Base-by-base conservation (phyloP, 148 eudicot species). In the Amaranthus cruentus region DNA sequence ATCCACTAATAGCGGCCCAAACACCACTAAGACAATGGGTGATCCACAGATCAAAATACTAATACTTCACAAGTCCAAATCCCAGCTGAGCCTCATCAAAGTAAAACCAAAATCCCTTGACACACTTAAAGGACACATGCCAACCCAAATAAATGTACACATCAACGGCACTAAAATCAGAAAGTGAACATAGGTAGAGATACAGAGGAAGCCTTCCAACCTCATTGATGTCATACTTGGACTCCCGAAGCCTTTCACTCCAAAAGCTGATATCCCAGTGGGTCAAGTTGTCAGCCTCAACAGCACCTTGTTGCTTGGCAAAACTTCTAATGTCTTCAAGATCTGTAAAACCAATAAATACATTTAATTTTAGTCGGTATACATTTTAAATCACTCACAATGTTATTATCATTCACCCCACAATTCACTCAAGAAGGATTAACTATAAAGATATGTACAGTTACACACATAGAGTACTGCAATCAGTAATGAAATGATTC, bases 191-290 rank as follows among this genome's bases (percentile, higher is more conserved):
- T 1, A 57, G 60, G 9, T 9, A 53, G 38, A 56, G 69, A 53
- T 69, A 66, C n/a, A 44, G 48, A 73, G 46, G 55, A 55, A 67
- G 70, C 76, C 55, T 48, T 12, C 74, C n/a, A 78, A 90, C 99
- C 99, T 95, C 99, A 42, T 95, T 92, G 72, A 95, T 87, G 75
- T 95, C 96, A 73, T 88, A 95, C 76, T 95, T 92, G 59, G 96
- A 86, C 82, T 95, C 99, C 50, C 97, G 88, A 38, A 95, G 97
- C 84, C 99, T 92, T 86, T 95, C 99, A 88, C 97, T 95, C 99
- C 99, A 95, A 68, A 92, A 95, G 74, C 66, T 77, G 52, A 83
- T 76, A 73, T 95, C 99, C 99, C 97, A 95, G 73, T 92, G 94
- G 50, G 77, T 82, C 83, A 95, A 84, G 77, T 81, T 76, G 75